These are phyloP conservation scores for Vaccinium macrocarpon DNA, from an alignment of 148 eudicot species.

Conservation along the genomic window DNA sequence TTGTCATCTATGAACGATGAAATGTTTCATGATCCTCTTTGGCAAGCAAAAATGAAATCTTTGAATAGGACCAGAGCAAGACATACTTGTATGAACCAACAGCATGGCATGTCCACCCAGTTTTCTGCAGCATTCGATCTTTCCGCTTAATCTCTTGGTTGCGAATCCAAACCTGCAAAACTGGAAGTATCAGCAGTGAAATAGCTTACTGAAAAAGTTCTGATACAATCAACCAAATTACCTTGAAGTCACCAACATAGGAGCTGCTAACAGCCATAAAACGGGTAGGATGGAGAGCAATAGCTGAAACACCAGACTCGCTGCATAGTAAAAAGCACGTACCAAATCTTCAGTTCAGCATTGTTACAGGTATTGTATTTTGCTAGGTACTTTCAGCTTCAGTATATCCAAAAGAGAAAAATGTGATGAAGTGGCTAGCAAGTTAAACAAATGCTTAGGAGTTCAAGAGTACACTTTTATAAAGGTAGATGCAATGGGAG, in stretches of 20 bases:
- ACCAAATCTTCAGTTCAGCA: neutral
- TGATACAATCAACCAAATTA: conserved; percentile 16
- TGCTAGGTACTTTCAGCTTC: neutral
- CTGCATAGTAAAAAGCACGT: conserved; percentile 32
- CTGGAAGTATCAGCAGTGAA: conserved; percentile 7
- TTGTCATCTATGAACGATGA: neutral
- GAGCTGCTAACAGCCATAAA: conserved; percentile 76
- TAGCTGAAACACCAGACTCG: conserved; percentile 67
- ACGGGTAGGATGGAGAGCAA: conserved; percentile 69
- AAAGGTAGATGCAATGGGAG: neutral
- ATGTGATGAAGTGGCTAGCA: neutral
- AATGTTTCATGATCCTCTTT: neutral
- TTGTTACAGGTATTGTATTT: neutral
- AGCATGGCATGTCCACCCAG: conserved; percentile 95
- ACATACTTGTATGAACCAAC: conserved; percentile 91
- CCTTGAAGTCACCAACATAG: conserved; percentile 92
- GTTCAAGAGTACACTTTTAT: neutral
- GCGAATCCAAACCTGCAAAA: conserved; percentile 66
- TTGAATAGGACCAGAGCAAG: neutral
- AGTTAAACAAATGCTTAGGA: neutral
- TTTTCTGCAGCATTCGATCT: conserved; percentile 32
- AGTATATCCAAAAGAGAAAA: neutral
- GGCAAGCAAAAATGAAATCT: neutral
- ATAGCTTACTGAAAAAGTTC: neutral
- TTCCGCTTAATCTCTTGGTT: conserved; percentile 31